phyloP scores from a whole-genome alignment of 2,329 filamentous ascomycete genomes.

The Colletotrichum sp. region DNA sequence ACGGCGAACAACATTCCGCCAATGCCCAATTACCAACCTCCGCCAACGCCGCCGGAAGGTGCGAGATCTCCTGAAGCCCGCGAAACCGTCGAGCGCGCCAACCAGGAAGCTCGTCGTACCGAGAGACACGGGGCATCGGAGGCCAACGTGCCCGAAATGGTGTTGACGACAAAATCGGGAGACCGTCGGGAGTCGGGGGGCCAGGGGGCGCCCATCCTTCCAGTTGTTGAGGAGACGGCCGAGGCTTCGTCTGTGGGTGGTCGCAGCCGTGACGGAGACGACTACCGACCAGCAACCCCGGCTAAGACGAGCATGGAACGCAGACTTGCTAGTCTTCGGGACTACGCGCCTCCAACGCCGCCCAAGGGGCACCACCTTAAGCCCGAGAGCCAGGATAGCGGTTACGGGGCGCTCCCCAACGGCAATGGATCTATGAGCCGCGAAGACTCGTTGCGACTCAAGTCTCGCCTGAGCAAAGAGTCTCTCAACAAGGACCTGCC shows the following conservation, averaged over 20 bases:
- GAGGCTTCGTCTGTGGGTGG: constrained; percentile 74
- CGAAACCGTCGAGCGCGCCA: constrained; percentile 45
- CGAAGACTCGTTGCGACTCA: constrained; percentile 35
- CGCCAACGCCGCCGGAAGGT: constrained; percentile 40
- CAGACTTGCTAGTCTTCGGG: constrained; percentile 21
- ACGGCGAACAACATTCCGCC: constrained; percentile 39
- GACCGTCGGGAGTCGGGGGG: constrained; percentile 60
- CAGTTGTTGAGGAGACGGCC: constrained; percentile 89
- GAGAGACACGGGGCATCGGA: constrained; percentile 39
- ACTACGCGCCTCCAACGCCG: constrained; percentile 50
- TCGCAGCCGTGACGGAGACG: constrained; percentile 56
- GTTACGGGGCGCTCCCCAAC: constrained; percentile 41
- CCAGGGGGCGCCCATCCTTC: constrained; percentile 65
- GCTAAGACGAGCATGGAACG: constrained; percentile 41
- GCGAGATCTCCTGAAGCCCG: constrained; percentile 41
- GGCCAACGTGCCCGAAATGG: constrained; percentile 66
- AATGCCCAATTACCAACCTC: constrained; percentile 52
- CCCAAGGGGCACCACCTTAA: constrained; percentile 48
- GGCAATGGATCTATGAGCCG: constrained; percentile 34
- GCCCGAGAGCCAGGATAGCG: constrained; percentile 53
- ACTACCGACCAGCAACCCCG: constrained; percentile 45
- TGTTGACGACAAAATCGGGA: constrained; percentile 45
- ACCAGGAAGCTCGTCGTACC: constrained; percentile 39
- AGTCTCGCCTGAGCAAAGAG: constrained; percentile 52
- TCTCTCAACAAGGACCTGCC: constrained; percentile 67